Conservation (phyloP, 805 yeast genomes). For the Candida ipomoeae region DNA sequence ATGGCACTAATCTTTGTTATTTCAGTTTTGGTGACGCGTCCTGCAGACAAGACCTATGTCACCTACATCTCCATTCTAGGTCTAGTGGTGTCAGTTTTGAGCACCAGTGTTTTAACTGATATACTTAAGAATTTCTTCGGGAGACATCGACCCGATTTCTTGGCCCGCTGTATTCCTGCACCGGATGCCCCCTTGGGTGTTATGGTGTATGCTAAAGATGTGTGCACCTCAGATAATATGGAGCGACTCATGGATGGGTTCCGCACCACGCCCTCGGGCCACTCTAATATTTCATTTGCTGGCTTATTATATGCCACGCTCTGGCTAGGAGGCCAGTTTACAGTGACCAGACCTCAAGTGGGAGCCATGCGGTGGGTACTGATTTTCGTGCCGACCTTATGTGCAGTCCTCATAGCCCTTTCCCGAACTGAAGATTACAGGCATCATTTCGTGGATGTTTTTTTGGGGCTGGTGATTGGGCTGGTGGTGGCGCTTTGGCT, state of each 20-base stretch:
- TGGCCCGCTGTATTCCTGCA: slow-evolving; percentile 77
- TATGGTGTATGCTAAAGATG: slow-evolving; percentile 58
- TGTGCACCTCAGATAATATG: slow-evolving; percentile 52
- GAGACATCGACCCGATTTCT: slow-evolving; percentile 86
- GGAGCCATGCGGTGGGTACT: slow-evolving; percentile 64
- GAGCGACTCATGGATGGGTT: slow-evolving; percentile 60
- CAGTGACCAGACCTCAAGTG: slow-evolving; percentile 37
- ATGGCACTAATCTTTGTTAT: slow-evolving; percentile 30
- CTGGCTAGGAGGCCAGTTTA: slow-evolving; percentile 67
- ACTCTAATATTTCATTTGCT: slow-evolving; percentile 66
- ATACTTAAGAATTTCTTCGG: slow-evolving; percentile 80
- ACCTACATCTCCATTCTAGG: slow-evolving; percentile 67
- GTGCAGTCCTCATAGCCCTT: slow-evolving; percentile 75
- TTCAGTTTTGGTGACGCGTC: slow-evolving; percentile 43
- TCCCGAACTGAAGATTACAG: slow-evolving; percentile 89
- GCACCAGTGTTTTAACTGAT: slow-evolving; percentile 65
- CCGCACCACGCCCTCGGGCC: slow-evolving; percentile 82
- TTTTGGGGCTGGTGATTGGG: slow-evolving; percentile 72
- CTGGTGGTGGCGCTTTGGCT: slow-evolving; percentile 52
- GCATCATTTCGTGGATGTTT: slow-evolving; percentile 85
- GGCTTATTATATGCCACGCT: slow-evolving; percentile 60
- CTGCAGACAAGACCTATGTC: slow-evolving; percentile 52
- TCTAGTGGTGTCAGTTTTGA: slow-evolving; percentile 51
- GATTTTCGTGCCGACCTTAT: slow-evolving; percentile 51
- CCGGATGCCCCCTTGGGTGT: slow-evolving; percentile 51